A percentile compares a stretch with the other conserved stretches of the same genome.
Evolutionary conservation across 345 rosid genomes (phyloP).

Genomic region (Citrus maxima): DNA sequence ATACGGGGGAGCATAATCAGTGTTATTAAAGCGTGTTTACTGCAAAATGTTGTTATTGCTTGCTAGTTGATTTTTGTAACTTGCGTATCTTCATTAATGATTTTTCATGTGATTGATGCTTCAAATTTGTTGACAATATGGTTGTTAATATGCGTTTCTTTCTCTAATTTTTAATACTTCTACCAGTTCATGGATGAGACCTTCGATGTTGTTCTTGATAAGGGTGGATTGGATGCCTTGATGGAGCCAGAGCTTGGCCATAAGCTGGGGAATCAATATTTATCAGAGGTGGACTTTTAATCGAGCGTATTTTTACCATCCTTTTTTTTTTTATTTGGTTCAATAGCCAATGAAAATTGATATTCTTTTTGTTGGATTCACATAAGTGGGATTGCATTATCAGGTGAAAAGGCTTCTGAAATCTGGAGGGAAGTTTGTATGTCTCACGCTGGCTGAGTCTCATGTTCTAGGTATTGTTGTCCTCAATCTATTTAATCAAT

Average conservation of each 20-base stretch:
- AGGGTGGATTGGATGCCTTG: constrained; percentile 97
- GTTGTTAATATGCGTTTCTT: neutral
- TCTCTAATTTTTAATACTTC: neutral
- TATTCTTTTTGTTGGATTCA: constrained; percentile 10
- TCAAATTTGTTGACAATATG: neutral
- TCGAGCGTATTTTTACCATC: neutral
- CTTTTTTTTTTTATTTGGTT: neutral
- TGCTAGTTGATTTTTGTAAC: neutral
- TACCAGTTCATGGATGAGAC: constrained; percentile 52
- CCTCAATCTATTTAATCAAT: neutral
- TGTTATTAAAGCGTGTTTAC: neutral
- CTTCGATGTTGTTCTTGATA: constrained; percentile 74
- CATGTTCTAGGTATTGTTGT: constrained; percentile 75
- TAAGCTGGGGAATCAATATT: constrained; percentile 66
- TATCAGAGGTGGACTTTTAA: constrained; percentile 61
- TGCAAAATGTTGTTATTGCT: neutral
- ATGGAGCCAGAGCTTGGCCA: constrained; percentile 91
- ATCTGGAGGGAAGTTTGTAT: constrained; percentile 72
- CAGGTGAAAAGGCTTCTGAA: constrained; percentile 81
- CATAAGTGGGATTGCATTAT: neutral
- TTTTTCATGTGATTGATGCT: neutral
- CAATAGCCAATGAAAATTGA: neutral
- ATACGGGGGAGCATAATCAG: neutral
- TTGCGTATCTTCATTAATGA: neutral
- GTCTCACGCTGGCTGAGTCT: constrained; percentile 85